These are phyloP conservation scores for Gonapodya prolifera DNA, from an alignment of 192 early-diverging fungal species.

Conservation along the genomic window DNA sequence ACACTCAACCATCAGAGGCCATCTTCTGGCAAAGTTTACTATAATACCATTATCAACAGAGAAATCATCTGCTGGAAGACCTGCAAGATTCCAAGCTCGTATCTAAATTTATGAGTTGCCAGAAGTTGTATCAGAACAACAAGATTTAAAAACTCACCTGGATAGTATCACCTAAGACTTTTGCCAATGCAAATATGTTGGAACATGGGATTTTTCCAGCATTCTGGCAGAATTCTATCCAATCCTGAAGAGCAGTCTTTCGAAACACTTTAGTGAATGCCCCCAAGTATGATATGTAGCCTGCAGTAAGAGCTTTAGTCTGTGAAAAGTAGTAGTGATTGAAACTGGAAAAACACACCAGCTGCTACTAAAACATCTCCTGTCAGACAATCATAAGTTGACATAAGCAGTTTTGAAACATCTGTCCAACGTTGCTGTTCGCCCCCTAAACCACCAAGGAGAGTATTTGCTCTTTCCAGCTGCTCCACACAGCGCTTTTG, in stretches of 20 bases:
- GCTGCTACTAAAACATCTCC: conserved; percentile 48
- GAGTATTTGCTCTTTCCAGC: conserved; percentile 38
- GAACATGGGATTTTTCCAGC: conserved; percentile 37
- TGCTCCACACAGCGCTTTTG: conserved; percentile 43
- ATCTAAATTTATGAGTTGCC: conserved; percentile 13
- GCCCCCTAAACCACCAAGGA: conserved; percentile 44
- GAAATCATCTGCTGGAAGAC: conserved; percentile 43
- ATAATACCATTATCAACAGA: conserved; percentile 54
- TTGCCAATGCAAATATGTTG: conserved; percentile 34
- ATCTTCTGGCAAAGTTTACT: conserved; percentile 38
- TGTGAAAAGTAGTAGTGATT: no score
- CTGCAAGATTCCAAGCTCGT: conserved; percentile 47
- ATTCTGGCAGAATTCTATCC: conserved; percentile 25
- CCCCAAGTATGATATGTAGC: conserved; percentile 32
- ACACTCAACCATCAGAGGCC: conserved; percentile 56
- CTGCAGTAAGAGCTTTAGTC: no score
- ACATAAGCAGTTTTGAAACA: conserved; percentile 27
- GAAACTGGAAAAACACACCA: no score
- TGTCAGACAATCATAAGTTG: conserved; percentile 31
- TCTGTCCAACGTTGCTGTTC: conserved; percentile 46
- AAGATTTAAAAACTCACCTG: not conserved
- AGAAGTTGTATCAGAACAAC: not conserved
- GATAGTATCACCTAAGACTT: conserved; percentile 43
- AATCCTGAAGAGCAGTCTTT: conserved; percentile 33
- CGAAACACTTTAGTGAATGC: conserved; percentile 47